phyloP scores from a whole-genome alignment of 331 rosid genomes.

The Quercus phellos region DNA sequence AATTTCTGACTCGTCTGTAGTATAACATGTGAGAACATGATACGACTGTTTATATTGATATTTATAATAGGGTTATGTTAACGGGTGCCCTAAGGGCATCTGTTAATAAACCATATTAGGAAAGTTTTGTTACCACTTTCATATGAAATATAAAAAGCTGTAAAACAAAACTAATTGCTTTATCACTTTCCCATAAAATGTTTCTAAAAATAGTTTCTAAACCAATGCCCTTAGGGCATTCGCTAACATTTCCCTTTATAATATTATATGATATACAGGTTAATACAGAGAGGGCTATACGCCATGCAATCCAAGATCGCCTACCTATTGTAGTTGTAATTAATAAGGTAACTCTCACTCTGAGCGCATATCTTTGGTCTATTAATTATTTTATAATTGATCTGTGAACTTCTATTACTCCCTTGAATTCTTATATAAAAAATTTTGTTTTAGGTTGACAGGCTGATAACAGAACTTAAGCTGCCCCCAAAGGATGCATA shows the following conservation, averaged over 20 bases:
- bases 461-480: slow-evolving; percentile 90
- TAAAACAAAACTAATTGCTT: too few relatives aligned
- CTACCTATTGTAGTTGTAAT: slow-evolving; percentile 88
- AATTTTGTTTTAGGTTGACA: slow-evolving; percentile 60
- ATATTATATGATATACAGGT: slow-evolving; percentile 46
- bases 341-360: slow-evolving; percentile 60
- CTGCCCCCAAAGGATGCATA: slow-evolving; percentile 96
- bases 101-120: too few relatives aligned
- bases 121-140: too few relatives aligned
- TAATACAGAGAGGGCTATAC: slow-evolving; percentile 94
- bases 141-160: too few relatives aligned
- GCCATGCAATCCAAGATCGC: slow-evolving; percentile 91
- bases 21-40: background rate
- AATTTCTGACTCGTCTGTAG: background rate
- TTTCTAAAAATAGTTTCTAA: too few relatives aligned
- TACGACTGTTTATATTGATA: slow-evolving; percentile 6
- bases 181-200: too few relatives aligned
- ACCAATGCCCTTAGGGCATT: too few relatives aligned
- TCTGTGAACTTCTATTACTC: background rate
- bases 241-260: too few relatives aligned
- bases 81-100: too few relatives aligned
- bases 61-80: background rate
- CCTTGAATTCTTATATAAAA: slow-evolving; percentile 7
- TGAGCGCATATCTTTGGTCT: background rate
- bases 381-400: background rate